phyloP scores from a whole-genome alignment of 768 basidiomycete genomes.

The Aureoboletus auriporus region DNA sequence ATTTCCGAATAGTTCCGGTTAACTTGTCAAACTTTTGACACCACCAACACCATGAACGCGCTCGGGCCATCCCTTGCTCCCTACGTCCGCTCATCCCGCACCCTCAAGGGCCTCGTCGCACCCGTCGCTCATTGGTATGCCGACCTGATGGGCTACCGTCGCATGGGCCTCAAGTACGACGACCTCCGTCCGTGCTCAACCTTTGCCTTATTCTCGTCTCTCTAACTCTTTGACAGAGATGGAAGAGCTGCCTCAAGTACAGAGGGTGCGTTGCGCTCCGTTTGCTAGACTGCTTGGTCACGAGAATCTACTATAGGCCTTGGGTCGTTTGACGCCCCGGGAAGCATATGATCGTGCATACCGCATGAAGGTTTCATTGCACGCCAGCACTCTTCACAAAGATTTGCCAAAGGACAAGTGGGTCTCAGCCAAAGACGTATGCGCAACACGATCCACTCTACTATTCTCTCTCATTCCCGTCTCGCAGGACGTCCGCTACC shows the following conservation, averaged over 20 bases:
- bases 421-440: constrained; percentile 71
- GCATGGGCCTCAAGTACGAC: constrained; percentile 88
- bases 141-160: constrained; percentile 75
- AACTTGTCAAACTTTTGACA: neutral
- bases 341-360: constrained; percentile 88
- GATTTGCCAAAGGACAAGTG: constrained; percentile 80
- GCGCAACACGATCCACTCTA: constrained; percentile 15
- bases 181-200: constrained; percentile 71
- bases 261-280: constrained; percentile 52
- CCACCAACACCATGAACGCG: constrained; percentile 30
- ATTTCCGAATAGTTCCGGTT: constrained; percentile 22
- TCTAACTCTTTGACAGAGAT: constrained; percentile 42
- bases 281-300: neutral
- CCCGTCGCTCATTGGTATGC: constrained; percentile 85
- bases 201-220: neutral
- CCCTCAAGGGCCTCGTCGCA: constrained; percentile 63
- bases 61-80: constrained; percentile 76
- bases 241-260: constrained; percentile 74
- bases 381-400: constrained; percentile 74
- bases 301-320: constrained; percentile 52
- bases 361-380: constrained; percentile 79
- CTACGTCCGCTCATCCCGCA: constrained; percentile 63
- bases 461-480: constrained; percentile 9
- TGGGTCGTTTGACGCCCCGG: constrained; percentile 71
- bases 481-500: constrained; percentile 83